Evolutionary conservation across 1,139 yeast genomes (phyloP).

Genomic region (Pichia sp.): DNA sequence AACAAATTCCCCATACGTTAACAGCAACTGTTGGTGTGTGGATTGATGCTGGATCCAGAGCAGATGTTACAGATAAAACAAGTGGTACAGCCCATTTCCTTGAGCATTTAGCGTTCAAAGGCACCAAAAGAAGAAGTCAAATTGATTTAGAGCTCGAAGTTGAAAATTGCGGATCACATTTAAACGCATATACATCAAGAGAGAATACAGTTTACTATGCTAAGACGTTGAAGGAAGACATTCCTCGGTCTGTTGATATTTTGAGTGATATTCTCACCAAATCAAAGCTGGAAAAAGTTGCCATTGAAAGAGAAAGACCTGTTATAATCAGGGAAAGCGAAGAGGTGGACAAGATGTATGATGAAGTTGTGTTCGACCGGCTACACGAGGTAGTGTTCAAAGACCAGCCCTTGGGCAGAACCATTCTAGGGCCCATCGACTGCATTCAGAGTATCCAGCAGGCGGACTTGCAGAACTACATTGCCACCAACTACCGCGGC

Average conservation of each 20-base stretch:
- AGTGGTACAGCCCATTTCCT: constrained; percentile 95
- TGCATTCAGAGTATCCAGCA: constrained; percentile 76
- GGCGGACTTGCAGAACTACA: constrained; percentile 71
- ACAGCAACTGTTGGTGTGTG: constrained; percentile 97
- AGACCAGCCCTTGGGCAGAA: constrained; percentile 90
- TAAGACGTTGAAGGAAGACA: constrained; percentile 72
- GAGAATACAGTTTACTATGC: constrained; percentile 97
- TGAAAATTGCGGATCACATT: constrained; percentile 93
- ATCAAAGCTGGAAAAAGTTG: constrained; percentile 72
- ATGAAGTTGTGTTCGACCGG: constrained; percentile 96
- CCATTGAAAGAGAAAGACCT: constrained; percentile 92
- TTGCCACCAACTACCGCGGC: constrained; percentile 82
- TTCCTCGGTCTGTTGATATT: constrained; percentile 81
- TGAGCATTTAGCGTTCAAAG: constrained; percentile 95
- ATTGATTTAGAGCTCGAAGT: constrained; percentile 82
- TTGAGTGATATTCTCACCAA: constrained; percentile 83
- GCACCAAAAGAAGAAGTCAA: constrained; percentile 80
- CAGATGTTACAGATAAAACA: constrained; percentile 74
- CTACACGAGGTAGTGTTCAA: constrained; percentile 87
- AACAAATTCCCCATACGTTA: constrained; percentile 75
- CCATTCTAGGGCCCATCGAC: constrained; percentile 93
- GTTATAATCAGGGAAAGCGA: constrained; percentile 95
- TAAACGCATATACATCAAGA: constrained; percentile 94
- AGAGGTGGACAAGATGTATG: constrained; percentile 96
- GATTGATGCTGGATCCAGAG: constrained; percentile 98